These are phyloP conservation scores for Casuarina glauca DNA, from an alignment of 306 rosid genomes.

Conservation along the genomic window DNA sequence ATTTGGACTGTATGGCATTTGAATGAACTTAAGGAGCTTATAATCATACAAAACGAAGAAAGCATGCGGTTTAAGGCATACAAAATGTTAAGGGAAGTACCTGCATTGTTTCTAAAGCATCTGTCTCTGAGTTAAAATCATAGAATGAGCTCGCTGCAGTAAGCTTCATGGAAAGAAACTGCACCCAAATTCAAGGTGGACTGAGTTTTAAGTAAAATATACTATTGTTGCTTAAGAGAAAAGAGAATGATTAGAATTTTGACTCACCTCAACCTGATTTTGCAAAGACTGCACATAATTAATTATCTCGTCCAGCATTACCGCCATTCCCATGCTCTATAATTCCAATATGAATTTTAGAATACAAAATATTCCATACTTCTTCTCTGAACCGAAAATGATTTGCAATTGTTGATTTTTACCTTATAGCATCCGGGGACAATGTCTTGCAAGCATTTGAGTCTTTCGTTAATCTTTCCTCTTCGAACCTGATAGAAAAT, in stretches of 20 bases:
- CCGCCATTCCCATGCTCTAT: conserved; percentile 98
- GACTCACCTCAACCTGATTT: conserved; percentile 89
- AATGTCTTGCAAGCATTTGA: conserved; percentile 81
- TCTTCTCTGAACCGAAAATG: neutral
- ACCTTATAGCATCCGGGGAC: conserved; percentile 99
- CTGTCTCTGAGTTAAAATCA: conserved; percentile 81
- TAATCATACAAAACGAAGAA: neutral
- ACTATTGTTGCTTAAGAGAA: neutral
- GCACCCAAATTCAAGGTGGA: conserved; percentile 32
- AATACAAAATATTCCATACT: neutral
- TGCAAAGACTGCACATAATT: conserved; percentile 96
- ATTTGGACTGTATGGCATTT: conserved; percentile 8
- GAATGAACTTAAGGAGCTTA: neutral
- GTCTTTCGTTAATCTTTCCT: conserved; percentile 88
- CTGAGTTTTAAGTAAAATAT: conserved; percentile 1
- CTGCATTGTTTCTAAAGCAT: conserved; percentile 70
- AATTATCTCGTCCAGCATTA: conserved; percentile 96
- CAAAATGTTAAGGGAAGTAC: conserved; percentile 28
- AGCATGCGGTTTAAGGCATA: neutral
- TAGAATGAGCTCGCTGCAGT: conserved; percentile 81
- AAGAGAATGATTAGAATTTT: neutral
- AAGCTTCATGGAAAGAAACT: conserved; percentile 93
- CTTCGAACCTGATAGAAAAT: conserved; percentile 76
- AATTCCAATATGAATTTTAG: conserved; percentile 26
- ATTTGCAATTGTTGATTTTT: conserved; percentile 6